A percentile compares a stretch with the other conserved stretches of the same genome.
Evolutionary conservation across 352 stramenopile species (phyloP).

Genomic region (Blastocystis sp.): DNA sequence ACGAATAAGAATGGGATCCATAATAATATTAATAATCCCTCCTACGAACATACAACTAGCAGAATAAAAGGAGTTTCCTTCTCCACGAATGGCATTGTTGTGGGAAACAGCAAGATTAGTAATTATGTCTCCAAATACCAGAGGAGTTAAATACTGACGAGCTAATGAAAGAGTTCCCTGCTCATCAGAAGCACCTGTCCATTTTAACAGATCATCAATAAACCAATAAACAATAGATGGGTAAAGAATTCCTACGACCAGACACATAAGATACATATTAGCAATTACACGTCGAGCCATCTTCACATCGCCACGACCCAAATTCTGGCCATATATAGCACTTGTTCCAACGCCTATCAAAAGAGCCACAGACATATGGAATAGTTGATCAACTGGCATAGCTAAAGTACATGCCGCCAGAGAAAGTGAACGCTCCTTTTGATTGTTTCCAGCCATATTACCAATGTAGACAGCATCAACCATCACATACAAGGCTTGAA

Average conservation of each 20-base stretch:
- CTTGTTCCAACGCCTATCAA: slow-evolving; percentile 42
- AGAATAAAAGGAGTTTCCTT: slow-evolving; percentile 48
- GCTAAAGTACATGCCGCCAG: slow-evolving; percentile 22
- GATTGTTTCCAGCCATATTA: slow-evolving; percentile 60
- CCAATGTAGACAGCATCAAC: slow-evolving; percentile 54
- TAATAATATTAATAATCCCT: slow-evolving; percentile 46
- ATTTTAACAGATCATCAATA: background rate
- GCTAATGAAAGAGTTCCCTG: slow-evolving; percentile 5
- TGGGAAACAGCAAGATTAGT: background rate
- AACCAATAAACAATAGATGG: slow-evolving; percentile 35
- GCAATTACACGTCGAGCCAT: slow-evolving; percentile 10
- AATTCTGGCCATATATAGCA: slow-evolving; percentile 38
- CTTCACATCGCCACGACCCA: slow-evolving; percentile 24
- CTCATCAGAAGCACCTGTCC: slow-evolving; percentile 20
- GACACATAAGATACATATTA: slow-evolving; percentile 48
- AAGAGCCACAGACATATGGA: slow-evolving; percentile 35
- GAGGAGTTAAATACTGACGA: slow-evolving; percentile 24
- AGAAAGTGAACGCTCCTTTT: slow-evolving; percentile 22
- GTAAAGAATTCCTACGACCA: slow-evolving; percentile 18
- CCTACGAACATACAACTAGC: slow-evolving; percentile 41
- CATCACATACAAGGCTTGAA: slow-evolving; percentile 37
- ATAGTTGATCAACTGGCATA: slow-evolving; percentile 55
- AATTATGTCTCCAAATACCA: slow-evolving; percentile 35
- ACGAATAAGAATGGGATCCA: slow-evolving; percentile 60
- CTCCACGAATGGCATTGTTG: slow-evolving; percentile 52